Percentiles rank a stretch among this genome's conserved stretches.
Evolutionary conservation across 2,329 filamentous ascomycete genomes (phyloP).

Genomic region (Neonectria sp.): DNA sequence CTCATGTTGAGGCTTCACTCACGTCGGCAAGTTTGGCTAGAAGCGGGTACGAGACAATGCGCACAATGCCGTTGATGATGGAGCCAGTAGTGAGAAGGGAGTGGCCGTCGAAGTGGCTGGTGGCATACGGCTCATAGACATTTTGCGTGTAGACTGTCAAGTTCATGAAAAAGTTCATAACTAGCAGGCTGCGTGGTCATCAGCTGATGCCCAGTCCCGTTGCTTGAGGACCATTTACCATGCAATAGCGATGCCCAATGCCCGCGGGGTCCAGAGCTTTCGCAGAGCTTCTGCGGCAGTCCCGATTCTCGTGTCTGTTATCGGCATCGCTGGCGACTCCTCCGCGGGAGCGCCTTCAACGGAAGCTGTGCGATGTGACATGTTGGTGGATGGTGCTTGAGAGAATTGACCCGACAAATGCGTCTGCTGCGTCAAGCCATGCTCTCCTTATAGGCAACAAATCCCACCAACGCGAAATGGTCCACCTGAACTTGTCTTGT

Average conservation of each 20-base stretch:
- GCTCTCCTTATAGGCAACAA: neutral
- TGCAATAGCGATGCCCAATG: neutral
- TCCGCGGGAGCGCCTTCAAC: neutral
- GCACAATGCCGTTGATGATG: conserved; percentile 36
- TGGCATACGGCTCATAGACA: conserved; percentile 39
- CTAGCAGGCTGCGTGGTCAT: conserved; percentile 17
- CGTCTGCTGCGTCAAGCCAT: neutral
- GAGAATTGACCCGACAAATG: neutral
- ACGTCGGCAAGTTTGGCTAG: conserved; percentile 39
- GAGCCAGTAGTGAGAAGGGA: conserved; percentile 31
- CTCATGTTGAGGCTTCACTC: neutral
- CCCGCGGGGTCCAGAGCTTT: neutral
- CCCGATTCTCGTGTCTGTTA: neutral
- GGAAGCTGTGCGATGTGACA: neutral
- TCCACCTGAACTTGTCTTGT: too few species aligned
- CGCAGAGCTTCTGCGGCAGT: neutral
- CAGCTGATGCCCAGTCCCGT: neutral
- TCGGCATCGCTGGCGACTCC: neutral
- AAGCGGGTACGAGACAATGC: conserved; percentile 34
- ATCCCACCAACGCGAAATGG: neutral
- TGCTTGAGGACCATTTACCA: neutral
- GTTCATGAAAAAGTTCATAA: conserved; percentile 44
- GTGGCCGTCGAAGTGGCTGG: conserved; percentile 37
- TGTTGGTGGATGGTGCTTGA: neutral
- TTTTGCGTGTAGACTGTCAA: conserved; percentile 38